Base-by-base conservation (phyloP, 2,329 filamentous ascomycete genomes). In the Fusarium tanahbumbuense region DNA sequence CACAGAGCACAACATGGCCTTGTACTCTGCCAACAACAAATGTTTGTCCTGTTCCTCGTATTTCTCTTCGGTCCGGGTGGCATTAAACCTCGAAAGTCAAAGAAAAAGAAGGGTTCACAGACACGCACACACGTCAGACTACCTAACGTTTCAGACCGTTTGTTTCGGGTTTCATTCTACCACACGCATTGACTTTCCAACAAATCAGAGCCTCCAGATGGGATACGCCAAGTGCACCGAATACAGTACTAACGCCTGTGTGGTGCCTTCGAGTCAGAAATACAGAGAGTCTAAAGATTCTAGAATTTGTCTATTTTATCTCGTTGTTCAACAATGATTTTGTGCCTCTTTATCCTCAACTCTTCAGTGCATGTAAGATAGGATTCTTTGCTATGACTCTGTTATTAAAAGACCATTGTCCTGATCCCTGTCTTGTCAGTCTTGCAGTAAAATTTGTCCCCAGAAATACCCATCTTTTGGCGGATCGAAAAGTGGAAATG, bases 141-240 rank as follows among this genome's bases (percentile, higher is more conserved):
- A 44, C 34, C 34, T 37, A 37, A 37, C 37, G 68, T 71, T 71
- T 71, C 68, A 71, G 68, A 69, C 55, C 48, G 55, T 70, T 57
- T 71, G 60, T 71, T 71, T 71, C 48, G 64, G 49, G 68, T 64
- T 70, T 68, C 64, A 60, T 65, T 71, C 57, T 42, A 45, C 45
- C 40, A 52, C 32, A 52, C 49, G 49, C 53, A 47, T 46, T 47
- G 54, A 66, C 46, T 25, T 30, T 60, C 30, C 40, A 41, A 28
- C 61, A 48, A 66, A 66, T 66, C 42, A 54, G 49, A 66, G 61
- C 23, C 23, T 55, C 13, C 2, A 60, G 46, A 59, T 55, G 53
- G 57, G 62, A 46, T 28, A 54, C 61, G 42, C 63, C 61, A 66
- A 55, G 47, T 11, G 13, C 12, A 18, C 34, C 23, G 23, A 40